phyloP scores from a whole-genome alignment of 2,329 filamentous ascomycete species.

The Anisogramma anomala region DNA sequence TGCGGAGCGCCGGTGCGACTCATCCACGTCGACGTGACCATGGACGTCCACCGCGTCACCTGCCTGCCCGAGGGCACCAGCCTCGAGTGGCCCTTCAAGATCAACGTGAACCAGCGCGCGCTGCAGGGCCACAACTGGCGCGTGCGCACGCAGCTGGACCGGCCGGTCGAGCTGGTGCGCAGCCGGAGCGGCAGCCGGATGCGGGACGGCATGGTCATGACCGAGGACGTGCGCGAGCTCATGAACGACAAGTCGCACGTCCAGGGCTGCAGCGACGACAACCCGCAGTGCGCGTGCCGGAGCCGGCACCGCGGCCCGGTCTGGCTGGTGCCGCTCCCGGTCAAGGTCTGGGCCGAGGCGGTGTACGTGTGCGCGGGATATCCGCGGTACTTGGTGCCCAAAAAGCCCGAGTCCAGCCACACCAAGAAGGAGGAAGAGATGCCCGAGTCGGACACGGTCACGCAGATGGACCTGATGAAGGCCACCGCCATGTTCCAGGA shows the following conservation, averaged over 20 bases:
- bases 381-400: constrained; percentile 27
- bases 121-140: constrained; percentile 49
- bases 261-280: constrained; percentile 37
- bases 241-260: constrained; percentile 40
- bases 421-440: constrained; percentile 18
- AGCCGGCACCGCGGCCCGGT: constrained; percentile 35
- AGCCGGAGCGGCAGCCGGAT: constrained; percentile 29
- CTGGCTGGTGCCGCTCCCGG: constrained; percentile 42
- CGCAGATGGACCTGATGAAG: constrained; percentile 45
- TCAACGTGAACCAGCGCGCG: constrained; percentile 41
- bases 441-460: constrained; percentile 21
- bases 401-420: constrained; percentile 6
- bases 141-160: constrained; percentile 46
- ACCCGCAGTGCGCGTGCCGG: constrained; percentile 40
- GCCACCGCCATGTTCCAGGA: constrained; percentile 58
- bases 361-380: constrained; percentile 45
- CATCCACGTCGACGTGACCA: constrained; percentile 50
- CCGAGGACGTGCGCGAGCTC: constrained; percentile 27
- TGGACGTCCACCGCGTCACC: constrained; percentile 46
- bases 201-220: constrained; percentile 1
- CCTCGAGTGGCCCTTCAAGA: constrained; percentile 47
- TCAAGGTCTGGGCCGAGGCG: constrained; percentile 46
- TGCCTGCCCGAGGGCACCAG: constrained; percentile 49
- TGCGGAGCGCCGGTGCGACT: constrained; percentile 40
- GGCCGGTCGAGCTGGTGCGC: constrained; percentile 42